Conservation (phyloP, 1,284 basidiomycete genomes). For the Rhodotorula sp. region DNA sequence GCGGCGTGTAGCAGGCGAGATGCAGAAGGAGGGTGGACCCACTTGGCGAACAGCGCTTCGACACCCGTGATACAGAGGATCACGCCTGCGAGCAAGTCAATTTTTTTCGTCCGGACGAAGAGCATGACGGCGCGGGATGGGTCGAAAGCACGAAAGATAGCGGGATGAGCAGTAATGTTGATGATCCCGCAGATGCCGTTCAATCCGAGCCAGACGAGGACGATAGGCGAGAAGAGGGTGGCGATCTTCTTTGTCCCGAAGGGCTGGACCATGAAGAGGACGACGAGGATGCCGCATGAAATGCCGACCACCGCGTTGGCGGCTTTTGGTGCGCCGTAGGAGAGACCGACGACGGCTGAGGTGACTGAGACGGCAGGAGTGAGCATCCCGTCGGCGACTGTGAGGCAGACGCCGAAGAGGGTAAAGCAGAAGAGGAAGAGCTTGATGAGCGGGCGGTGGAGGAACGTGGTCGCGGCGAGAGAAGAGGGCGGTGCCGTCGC, state of each 20-base stretch:
- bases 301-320: slow-evolving; percentile 56
- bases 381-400: slow-evolving; percentile 61
- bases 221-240: slow-evolving; percentile 58
- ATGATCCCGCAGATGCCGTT: not conserved
- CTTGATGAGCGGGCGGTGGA: slow-evolving; percentile 21
- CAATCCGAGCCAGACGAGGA: not conserved
- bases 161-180: slow-evolving; percentile 45
- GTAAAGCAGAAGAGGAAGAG: slow-evolving; percentile 7
- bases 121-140: slow-evolving; percentile 52
- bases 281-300: slow-evolving; percentile 61
- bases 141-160: slow-evolving; percentile 61
- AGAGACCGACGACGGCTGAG: slow-evolving; percentile 64
- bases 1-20: not conserved
- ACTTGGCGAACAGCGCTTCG: slow-evolving; percentile 68
- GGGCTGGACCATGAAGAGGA: slow-evolving; percentile 60
- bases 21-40: slow-evolving; percentile 18
- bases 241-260: slow-evolving; percentile 60
- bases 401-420: slow-evolving; percentile 53
- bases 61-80: slow-evolving; percentile 64
- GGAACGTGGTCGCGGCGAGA: not conserved
- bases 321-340: slow-evolving; percentile 57
- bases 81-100: slow-evolving; percentile 62
- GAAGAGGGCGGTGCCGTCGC: slow-evolving; percentile 15
- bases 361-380: slow-evolving; percentile 60
- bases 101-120: slow-evolving; percentile 61